Conservation (phyloP, 2,329 filamentous ascomycete species). For the Beauveria varroae region DNA sequence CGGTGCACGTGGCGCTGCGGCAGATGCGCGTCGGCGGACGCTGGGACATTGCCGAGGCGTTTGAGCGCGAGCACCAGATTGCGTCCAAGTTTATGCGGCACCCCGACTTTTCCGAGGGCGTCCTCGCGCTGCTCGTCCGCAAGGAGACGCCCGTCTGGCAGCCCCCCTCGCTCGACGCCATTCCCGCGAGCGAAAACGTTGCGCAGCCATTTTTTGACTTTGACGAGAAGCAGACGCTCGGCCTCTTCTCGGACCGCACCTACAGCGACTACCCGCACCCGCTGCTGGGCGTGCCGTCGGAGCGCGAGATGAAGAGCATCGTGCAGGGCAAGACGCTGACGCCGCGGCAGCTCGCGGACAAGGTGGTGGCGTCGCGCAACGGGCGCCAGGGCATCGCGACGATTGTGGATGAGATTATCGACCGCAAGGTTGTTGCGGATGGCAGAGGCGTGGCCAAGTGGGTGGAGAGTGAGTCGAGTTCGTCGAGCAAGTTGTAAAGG, state of each 20-base stretch:
- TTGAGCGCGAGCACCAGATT: constrained; percentile 78
- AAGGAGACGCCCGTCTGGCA: constrained; percentile 68
- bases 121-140: constrained; percentile 70
- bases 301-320: constrained; percentile 48
- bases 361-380: constrained; percentile 52
- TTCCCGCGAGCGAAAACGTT: constrained; percentile 48
- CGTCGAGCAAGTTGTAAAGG: constrained; percentile 26
- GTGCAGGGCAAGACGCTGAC: constrained; percentile 34
- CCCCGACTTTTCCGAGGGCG: constrained; percentile 86
- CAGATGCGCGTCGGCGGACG: constrained; percentile 69
- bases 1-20: constrained; percentile 73
- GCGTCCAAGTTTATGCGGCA: constrained; percentile 83
- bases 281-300: constrained; percentile 64
- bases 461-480: constrained; percentile 21
- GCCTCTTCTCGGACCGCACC: constrained; percentile 53
- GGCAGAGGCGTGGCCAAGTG: constrained; percentile 36
- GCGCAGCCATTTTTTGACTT: constrained; percentile 61
- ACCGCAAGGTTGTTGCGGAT: constrained; percentile 49
- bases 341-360: constrained; percentile 52
- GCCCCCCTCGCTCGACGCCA: constrained; percentile 63
- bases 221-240: constrained; percentile 38
- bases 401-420: constrained; percentile 61
- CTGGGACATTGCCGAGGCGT: constrained; percentile 81
- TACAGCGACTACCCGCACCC: constrained; percentile 69
- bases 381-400: constrained; percentile 62